phyloP scores from a whole-genome alignment of 2,329 filamentous ascomycete genomes.

The Fusarium pseudoanthophilum region DNA sequence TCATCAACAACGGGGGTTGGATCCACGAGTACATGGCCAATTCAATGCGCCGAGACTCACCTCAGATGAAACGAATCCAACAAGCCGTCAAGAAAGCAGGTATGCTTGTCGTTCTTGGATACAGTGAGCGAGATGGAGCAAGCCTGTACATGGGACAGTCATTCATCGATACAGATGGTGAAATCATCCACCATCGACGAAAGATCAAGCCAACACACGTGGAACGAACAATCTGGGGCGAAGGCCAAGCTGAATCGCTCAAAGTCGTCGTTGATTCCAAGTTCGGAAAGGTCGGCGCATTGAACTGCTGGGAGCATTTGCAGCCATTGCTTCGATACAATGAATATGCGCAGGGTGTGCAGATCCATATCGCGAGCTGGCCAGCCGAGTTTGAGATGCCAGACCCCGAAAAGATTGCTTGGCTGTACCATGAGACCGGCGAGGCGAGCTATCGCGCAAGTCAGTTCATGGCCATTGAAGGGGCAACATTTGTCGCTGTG shows the following conservation, averaged over 20 bases:
- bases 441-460: background rate
- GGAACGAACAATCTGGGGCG: background rate
- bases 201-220: slow-evolving; percentile 1
- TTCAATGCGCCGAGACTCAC: background rate
- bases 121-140: background rate
- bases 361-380: background rate
- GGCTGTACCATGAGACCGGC: background rate
- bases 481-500: background rate
- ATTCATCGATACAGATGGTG: background rate
- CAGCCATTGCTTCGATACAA: background rate
- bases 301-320: slow-evolving; percentile 4
- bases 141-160: background rate
- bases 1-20: background rate
- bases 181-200: background rate
- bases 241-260: slow-evolving; percentile 2
- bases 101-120: background rate
- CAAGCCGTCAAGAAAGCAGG: background rate
- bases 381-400: background rate
- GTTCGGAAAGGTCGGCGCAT: background rate
- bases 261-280: background rate
- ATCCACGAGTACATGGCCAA: slow-evolving; percentile 3
- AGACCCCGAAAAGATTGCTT: background rate
- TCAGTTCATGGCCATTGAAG: slow-evolving; percentile 1
- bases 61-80: background rate
- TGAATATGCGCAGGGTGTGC: background rate